Percentiles rank a stretch among this genome's conserved stretches.
phyloP scores from a whole-genome alignment of 2,329 filamentous ascomycete species.

The Chalaropsis thielavioides region DNA sequence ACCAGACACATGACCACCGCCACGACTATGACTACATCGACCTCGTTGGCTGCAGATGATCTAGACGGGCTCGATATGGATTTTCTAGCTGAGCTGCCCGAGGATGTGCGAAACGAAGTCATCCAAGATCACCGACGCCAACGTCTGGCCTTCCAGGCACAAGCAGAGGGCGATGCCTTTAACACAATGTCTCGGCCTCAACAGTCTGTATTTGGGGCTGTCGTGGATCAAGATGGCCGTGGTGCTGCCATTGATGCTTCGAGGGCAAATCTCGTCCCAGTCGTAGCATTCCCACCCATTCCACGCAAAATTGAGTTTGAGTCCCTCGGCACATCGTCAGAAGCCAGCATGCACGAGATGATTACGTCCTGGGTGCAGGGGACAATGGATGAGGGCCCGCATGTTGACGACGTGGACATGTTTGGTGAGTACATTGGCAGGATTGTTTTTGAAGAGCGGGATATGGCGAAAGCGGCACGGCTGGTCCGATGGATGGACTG shows the following conservation, averaged over 20 bases:
- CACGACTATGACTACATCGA: slow-evolving; percentile 22
- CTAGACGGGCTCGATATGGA: slow-evolving; percentile 43
- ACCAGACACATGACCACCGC: not conserved
- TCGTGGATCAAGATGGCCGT: not conserved
- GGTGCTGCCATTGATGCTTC: not conserved
- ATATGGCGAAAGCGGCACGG: slow-evolving; percentile 59
- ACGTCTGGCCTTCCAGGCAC: not conserved
- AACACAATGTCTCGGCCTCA: not conserved
- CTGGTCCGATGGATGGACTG: slow-evolving; percentile 54
- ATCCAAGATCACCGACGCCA: slow-evolving; percentile 55
- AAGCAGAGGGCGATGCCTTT: not conserved
- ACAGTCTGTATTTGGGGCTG: not conserved
- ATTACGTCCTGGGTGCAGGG: slow-evolving; percentile 66
- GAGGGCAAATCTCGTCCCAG: not conserved
- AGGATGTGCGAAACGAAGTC: slow-evolving; percentile 65
- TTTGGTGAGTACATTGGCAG: slow-evolving; percentile 56
- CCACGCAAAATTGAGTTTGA: slow-evolving; percentile 36
- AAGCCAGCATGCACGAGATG: slow-evolving; percentile 54
- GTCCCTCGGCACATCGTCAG: slow-evolving; percentile 28
- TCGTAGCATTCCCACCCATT: slow-evolving; percentile 31
- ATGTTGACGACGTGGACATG: slow-evolving; percentile 60
- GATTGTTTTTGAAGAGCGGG: slow-evolving; percentile 61
- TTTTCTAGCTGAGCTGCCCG: slow-evolving; percentile 70
- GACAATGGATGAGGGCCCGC: slow-evolving; percentile 52
- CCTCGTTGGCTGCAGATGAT: slow-evolving; percentile 23